phyloP scores from a whole-genome alignment of 805 yeast species.

The Wickerhamiella parazyma region DNA sequence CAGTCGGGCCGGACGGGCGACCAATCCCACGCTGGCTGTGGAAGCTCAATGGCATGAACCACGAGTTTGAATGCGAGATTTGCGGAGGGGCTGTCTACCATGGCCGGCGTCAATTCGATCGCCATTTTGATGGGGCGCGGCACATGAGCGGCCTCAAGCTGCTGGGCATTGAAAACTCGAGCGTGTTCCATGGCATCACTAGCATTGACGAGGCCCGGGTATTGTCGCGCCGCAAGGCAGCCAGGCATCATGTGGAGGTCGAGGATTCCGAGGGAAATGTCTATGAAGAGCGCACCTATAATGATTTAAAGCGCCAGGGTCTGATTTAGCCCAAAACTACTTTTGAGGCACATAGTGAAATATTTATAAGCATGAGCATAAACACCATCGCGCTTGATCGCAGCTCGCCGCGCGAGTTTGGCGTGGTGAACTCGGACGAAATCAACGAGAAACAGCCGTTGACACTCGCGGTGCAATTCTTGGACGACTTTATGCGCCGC shows the following conservation, averaged over 20 bases:
- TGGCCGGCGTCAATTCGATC: slow-evolving; percentile 59
- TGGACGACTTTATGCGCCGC: slow-evolving; percentile 17
- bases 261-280: slow-evolving; percentile 92
- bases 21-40: slow-evolving; percentile 92
- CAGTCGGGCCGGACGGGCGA: slow-evolving; percentile 75
- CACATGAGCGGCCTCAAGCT: slow-evolving; percentile 64
- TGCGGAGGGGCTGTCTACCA: slow-evolving; percentile 64
- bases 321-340: slow-evolving; percentile 35
- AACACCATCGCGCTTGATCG: slow-evolving; percentile 1
- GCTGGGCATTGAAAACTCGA: slow-evolving; percentile 51
- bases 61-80: slow-evolving; percentile 64
- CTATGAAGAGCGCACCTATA: slow-evolving; percentile 68
- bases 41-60: slow-evolving; percentile 74
- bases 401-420: slow-evolving; percentile 6
- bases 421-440: slow-evolving; percentile 1
- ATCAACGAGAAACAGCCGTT: slow-evolving; percentile 12
- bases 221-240: slow-evolving; percentile 29
- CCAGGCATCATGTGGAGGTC: slow-evolving; percentile 54
- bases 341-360: no score
- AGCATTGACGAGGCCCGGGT: slow-evolving; percentile 51
- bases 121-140: slow-evolving; percentile 58
- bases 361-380: background rate
- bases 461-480: slow-evolving; percentile 16
- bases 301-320: slow-evolving; percentile 81
- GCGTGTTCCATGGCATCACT: slow-evolving; percentile 49